Conservation (phyloP, 2,329 filamentous ascomycete genomes). For the Stagonosporopsis chrysanthemi region DNA sequence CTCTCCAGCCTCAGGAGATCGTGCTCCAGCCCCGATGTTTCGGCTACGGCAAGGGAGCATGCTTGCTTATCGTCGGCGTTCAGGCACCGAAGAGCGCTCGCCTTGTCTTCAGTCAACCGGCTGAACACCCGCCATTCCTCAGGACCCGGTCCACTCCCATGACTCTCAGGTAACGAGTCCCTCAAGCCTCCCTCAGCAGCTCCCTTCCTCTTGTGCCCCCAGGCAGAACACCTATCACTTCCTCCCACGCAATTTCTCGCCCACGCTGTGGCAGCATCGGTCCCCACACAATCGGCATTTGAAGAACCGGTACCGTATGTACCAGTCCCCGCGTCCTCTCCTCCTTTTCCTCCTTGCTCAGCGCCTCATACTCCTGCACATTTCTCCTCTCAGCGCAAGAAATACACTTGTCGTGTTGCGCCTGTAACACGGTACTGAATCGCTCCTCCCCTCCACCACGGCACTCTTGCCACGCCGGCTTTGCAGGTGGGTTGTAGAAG, state of each 20-base stretch:
- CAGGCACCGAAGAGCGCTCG: neutral
- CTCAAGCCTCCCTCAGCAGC: neutral
- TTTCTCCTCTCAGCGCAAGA: neutral
- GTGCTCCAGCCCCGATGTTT: constrained; percentile 6
- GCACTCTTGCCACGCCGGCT: neutral
- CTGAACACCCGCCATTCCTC: neutral
- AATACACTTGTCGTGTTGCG: constrained; percentile 1
- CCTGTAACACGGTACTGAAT: neutral
- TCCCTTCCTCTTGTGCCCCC: neutral
- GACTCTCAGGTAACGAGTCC: neutral
- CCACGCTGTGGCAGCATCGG: neutral
- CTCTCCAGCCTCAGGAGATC: neutral
- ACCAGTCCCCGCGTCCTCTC: neutral
- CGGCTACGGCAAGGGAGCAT: neutral
- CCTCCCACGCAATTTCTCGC: neutral
- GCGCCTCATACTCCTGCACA: neutral
- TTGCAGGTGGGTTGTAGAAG: neutral
- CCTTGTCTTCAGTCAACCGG: neutral
- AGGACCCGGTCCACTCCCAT: neutral
- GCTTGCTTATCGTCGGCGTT: neutral
- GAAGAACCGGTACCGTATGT: neutral
- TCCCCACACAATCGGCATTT: neutral
- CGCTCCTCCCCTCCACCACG: neutral
- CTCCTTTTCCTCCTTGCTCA: neutral
- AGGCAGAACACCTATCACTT: neutral